Percentiles rank a stretch among this genome's conserved stretches.
These are phyloP conservation scores for Globisporangium paddicum DNA, from an alignment of 352 stramenopile species.

Conservation along the genomic window DNA sequence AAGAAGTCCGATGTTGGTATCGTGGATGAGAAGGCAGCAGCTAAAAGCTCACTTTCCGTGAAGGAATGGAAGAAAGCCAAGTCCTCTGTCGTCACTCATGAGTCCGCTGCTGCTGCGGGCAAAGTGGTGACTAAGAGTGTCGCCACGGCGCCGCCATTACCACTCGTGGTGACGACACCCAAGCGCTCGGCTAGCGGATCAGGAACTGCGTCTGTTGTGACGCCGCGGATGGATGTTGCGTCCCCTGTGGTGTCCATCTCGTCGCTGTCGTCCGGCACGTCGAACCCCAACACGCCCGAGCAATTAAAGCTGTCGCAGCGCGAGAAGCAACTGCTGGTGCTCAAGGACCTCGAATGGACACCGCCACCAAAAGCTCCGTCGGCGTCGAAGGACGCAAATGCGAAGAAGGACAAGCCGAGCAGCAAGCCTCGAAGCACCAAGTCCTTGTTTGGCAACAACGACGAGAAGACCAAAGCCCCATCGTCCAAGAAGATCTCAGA, in stretches of 20 bases:
- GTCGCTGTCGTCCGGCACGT: slow-evolving; percentile 47
- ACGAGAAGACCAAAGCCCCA: neutral
- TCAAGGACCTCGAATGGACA: slow-evolving; percentile 61
- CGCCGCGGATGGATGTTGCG: slow-evolving; percentile 24
- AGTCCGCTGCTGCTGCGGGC: neutral
- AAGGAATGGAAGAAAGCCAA: slow-evolving; percentile 10
- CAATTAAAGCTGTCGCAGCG: slow-evolving; percentile 26
- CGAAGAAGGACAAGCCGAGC: neutral
- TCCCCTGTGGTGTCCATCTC: slow-evolving; percentile 74
- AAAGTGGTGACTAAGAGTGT: neutral
- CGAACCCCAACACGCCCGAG: slow-evolving; percentile 63
- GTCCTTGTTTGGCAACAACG: slow-evolving; percentile 10
- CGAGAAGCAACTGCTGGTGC: slow-evolving; percentile 31
- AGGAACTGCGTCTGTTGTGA: neutral
- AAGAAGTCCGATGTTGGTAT: neutral
- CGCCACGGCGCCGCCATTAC: neutral
- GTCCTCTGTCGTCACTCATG: neutral
- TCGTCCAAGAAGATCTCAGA: neutral
- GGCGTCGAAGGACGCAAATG: neutral
- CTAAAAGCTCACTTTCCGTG: neutral
- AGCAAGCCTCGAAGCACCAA: slow-evolving; percentile 14
- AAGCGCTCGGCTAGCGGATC: slow-evolving; percentile 13
- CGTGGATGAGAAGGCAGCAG: neutral
- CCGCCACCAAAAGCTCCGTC: slow-evolving; percentile 15
- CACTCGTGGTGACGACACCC: slow-evolving; percentile 30